phyloP scores from a whole-genome alignment of 2,329 filamentous ascomycete genomes.

The Uncinocarpus reesii region DNA sequence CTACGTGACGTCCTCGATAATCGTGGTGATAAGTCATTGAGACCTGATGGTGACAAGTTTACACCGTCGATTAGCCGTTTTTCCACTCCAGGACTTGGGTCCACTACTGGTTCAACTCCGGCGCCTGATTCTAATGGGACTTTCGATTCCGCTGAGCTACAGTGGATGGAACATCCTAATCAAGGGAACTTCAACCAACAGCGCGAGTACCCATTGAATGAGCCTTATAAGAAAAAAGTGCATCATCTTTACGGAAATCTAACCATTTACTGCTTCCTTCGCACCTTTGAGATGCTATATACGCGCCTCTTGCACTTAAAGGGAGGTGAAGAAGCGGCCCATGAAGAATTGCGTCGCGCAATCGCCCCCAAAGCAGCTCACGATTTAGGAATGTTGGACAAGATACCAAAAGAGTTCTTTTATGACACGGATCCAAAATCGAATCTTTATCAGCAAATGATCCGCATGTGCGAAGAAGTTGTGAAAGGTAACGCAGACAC shows the following conservation, averaged over 20 bases:
- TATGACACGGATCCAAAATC: conserved; percentile 51
- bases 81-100: conserved; percentile 74
- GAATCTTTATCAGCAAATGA: conserved; percentile 74
- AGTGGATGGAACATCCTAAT: conserved; percentile 52
- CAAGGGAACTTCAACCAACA: conserved; percentile 43
- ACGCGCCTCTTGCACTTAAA: conserved; percentile 75
- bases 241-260: conserved; percentile 90
- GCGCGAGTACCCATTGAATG: conserved; percentile 62
- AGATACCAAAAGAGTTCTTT: conserved; percentile 66
- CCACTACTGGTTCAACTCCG: conserved; percentile 27
- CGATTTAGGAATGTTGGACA: conserved; percentile 73
- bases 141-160: conserved; percentile 43
- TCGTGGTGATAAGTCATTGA: conserved; percentile 57
- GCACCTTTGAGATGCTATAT: conserved; percentile 85
- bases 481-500: conserved; percentile 75
- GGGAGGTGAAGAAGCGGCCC: conserved; percentile 61
- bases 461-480: conserved; percentile 77
- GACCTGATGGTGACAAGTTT: conserved; percentile 69
- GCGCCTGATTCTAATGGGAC: conserved; percentile 32
- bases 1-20: conserved; percentile 79
- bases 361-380: conserved; percentile 69
- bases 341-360: conserved; percentile 61
- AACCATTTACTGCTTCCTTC: conserved; percentile 89
- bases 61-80: conserved; percentile 72
- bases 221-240: conserved; percentile 66